These are phyloP conservation scores for peach (Prunus persica) DNA, from an alignment of 306 rosid genomes.

Conservation along the genomic window Prunus_persica_NCBIv2 NC_034013.1:16141501-16142000, in stretches of 20 bases:
- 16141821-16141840: not conserved
- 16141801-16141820: not conserved
- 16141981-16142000: not conserved
- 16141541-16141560: constrained; percentile 58
- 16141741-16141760: constrained; percentile 53
- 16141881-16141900: not conserved
- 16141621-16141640: constrained; percentile 64
- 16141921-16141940: constrained; percentile 13
- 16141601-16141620: constrained; percentile 62
- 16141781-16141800: constrained; percentile 1
- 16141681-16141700: constrained; percentile 15
- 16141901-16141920: not conserved
- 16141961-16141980: not conserved
- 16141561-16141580: constrained; percentile 48
- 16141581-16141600: constrained; percentile 41
- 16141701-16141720: constrained; percentile 3
- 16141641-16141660: constrained; percentile 14
- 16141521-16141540: constrained; percentile 39
- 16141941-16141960: not conserved
- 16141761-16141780: constrained; percentile 21
- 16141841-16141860: constrained; percentile 2
- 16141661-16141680: not conserved
- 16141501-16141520: constrained; percentile 72
- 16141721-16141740: constrained; percentile 9
- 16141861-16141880: constrained; percentile 16